Evolutionary conservation across 176 grass and related monocot species (phyloP), one percentile per base, ranked within the genome.

Genomic region (Luzula sylvatica): DNA sequence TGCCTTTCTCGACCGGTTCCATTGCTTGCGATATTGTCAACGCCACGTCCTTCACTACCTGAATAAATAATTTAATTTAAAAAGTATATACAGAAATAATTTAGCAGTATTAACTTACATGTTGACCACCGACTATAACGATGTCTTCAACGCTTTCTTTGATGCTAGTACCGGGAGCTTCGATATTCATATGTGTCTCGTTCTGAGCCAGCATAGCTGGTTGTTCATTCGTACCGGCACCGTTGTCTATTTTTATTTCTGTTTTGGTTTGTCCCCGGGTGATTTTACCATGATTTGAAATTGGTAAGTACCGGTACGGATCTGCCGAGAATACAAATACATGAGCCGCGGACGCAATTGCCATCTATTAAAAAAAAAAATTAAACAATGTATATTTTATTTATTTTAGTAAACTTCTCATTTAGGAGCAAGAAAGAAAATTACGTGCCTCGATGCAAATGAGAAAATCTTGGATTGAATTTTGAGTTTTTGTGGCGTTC

Each of bases 41-140:
- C 15, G 76, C 81, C 26, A 96, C 84, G 71, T 86, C 90, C 58
- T 82, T 68, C 23, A 77, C 90, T 21, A 89, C 90, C 90, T 96
- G 46, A 61, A 39, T 2, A 76, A 46, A 6, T 23, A 41, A 15
- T 45, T 7, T 17, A 53, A 44, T 38, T 0, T 23, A 45, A 20
- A 17, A 38, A 0, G 1, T 0, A 46, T 58, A 21, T 2, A 22
- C 72, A 23, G 40, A 49, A 12, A 22, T 18, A 11, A 24, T 58
- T 38, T 15, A 3, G 3, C 21, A 29, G 52, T 15, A 50, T 6
- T 24, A 58, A 44, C 67, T 74, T 80, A 82, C 90, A 79, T 89
- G 90, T 29, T 74, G 73, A 9, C 84, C 84, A 30, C 84, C 80
- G 1, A 61, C 71, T 0, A 96, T 38, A 55, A 96, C 73, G 20